These are phyloP conservation scores for Penicilliopsis zonata DNA, from an alignment of 495 filamentous ascomycete genomes.

Conservation along the genomic window DNA sequence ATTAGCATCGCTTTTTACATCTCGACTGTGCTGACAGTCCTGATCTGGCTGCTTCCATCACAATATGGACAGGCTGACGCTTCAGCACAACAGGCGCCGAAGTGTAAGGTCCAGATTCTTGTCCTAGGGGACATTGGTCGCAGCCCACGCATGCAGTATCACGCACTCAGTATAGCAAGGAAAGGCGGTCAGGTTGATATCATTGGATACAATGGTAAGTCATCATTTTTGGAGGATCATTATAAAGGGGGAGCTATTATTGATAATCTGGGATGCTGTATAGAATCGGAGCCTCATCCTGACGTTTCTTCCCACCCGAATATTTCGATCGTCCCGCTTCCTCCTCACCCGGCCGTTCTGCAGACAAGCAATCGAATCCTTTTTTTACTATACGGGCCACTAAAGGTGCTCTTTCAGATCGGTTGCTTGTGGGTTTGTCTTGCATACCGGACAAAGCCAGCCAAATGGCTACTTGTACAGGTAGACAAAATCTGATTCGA, in stretches of 20 bases:
- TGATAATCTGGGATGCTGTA: not conserved
- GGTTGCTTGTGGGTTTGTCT: slow-evolving; percentile 56
- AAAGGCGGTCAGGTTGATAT: slow-evolving; percentile 71
- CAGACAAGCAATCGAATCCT: slow-evolving; percentile 59
- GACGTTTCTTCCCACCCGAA: slow-evolving; percentile 51
- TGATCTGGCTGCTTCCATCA: slow-evolving; percentile 39
- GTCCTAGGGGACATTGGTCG: slow-evolving; percentile 96
- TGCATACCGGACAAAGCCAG: slow-evolving; percentile 56
- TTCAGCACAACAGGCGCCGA: slow-evolving; percentile 7
- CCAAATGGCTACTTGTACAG: slow-evolving; percentile 74
- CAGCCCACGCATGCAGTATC: slow-evolving; percentile 97
- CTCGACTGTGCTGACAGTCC: slow-evolving; percentile 36
- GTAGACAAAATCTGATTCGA: slow-evolving; percentile 17
- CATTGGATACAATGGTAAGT: slow-evolving; percentile 72
- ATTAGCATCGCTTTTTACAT: slow-evolving; percentile 34
- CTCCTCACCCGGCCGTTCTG: slow-evolving; percentile 46
- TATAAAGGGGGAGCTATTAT: slow-evolving; percentile 17
- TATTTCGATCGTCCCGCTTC: slow-evolving; percentile 57
- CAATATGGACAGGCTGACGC: slow-evolving; percentile 24
- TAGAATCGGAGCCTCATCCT: slow-evolving; percentile 63
- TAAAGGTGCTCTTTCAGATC: slow-evolving; percentile 81
- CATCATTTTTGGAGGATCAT: not conserved
- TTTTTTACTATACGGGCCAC: slow-evolving; percentile 67
- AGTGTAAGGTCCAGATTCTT: slow-evolving; percentile 59
- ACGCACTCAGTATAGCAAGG: slow-evolving; percentile 84